Conservation (phyloP, 129 eudicot genomes). For the Pittosporum tobira region DNA sequence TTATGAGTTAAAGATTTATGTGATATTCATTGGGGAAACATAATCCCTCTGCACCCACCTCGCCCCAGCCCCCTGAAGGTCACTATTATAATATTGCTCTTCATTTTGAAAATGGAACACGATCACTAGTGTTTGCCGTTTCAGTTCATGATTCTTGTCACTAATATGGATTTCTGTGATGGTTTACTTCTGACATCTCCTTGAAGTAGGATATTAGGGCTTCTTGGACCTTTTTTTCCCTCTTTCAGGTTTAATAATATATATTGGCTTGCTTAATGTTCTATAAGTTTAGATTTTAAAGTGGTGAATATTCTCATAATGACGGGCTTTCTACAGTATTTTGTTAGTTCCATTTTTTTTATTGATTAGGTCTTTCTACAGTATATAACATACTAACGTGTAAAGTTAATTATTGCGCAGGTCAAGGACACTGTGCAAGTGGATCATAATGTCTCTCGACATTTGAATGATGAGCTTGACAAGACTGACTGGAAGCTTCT, state of each 20-base stretch:
- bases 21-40: too few relatives aligned
- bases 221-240: not conserved
- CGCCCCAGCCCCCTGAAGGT: too few relatives aligned
- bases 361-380: too few relatives aligned
- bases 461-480: constrained; percentile 54
- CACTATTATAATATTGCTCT: too few relatives aligned
- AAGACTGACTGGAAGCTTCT: constrained; percentile 76
- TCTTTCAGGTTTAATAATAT: too few relatives aligned
- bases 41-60: too few relatives aligned
- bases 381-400: not conserved
- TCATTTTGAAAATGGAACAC: too few relatives aligned
- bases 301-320: not conserved
- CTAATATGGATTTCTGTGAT: not conserved
- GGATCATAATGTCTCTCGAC: constrained; percentile 93
- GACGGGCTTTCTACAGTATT: not conserved
- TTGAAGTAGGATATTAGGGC: not conserved
- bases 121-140: not conserved
- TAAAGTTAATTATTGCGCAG: constrained; percentile 24
- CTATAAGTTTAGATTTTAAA: not conserved
- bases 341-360: too few relatives aligned
- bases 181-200: not conserved
- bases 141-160: constrained; percentile 1
- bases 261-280: not conserved
- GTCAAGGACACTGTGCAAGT: constrained; percentile 94
- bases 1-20: too few relatives aligned